Base-by-base conservation (phyloP, 2,329 filamentous ascomycete species). In the Sclerotinia nivalis region DNA sequence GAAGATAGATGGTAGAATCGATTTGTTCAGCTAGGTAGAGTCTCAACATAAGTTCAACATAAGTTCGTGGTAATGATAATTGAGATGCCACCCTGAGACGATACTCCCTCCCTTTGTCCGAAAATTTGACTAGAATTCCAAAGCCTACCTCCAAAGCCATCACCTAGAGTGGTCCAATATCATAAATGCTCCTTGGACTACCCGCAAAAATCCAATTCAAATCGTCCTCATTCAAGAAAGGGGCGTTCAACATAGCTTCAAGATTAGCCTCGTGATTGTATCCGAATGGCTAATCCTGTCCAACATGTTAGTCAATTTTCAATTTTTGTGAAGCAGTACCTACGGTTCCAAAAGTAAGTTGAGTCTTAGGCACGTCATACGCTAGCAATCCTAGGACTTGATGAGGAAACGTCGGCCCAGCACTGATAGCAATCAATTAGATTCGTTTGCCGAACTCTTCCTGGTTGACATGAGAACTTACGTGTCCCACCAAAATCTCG, bases 401-500 rank as follows among this genome's bases (percentile, higher is more conserved):
- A 31, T 65, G 61, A 43, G 61, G 49, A 54, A 54, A 65, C 12
- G 61, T 37, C 7, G 49, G 49, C 5, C 47, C 61, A 18, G 49
- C 61, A 65, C 61, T 65, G 20, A 43, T 54, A 25, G 20, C 34
- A 65, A 4, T 18, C 20, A 54, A 22, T 49, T 49, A 49, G 47
- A n/a, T 9, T n/a, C 22, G 2, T n/a, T 49, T n/a, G 45, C 20
- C 47, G 47, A 22, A n/a, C 10, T 13, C 4, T 25, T 43, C 25
- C 25, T 43, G 40, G 22, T 1, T 5, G n/a, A 56, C 25, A 15
- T 52, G 34, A 54, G 13, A 25, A 25, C 61, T 52, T 65, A 65
- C 47, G 25, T 65, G 43, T 65, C 47, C 49, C 47, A 65, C 61
- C 61, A 65, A 52, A 65, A 65, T 28, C 61, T n/a, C 28, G 61